Base-by-base conservation (phyloP, 192 early-diverging fungal genomes). In the Oehlia diaphana region DNA sequence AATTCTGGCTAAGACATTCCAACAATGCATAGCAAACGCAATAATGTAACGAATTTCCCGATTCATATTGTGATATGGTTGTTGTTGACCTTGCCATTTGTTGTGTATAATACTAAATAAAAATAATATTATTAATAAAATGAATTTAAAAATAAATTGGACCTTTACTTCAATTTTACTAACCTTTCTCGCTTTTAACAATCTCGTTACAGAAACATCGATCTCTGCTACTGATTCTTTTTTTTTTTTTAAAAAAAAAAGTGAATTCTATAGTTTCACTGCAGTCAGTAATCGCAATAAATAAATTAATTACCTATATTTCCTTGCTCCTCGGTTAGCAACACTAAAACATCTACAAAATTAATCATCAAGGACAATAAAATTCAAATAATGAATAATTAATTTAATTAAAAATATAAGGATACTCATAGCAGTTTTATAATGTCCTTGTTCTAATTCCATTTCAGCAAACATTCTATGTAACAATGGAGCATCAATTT, bases 391-490 rank as follows among this genome's bases (percentile, higher is more conserved):
- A 47, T 47, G 44, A 47, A 47, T 47, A 47, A 47, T 21, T 70
- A 39, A 42, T 37, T 13, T 42, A 42, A 69, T 2, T 13, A 5
- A 70, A 42, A 19, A n/a, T 2, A 70, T 26, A 73, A 90, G 69
- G 31, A 89, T 85, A 28, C 80, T 86, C 33, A 89, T 53, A 2
- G 89, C 89, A 42, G 79, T 84, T 9, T 81, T 76, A 64, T 76
- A 76, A 26, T 80, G 82, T 16, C 82, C 86, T 72, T 87, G 79
- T 67, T 86, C 87, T 64, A 88, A 78, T 49, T 91, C 89, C n/a
- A 91, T 70, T 42, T 89, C 84, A 9, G 89, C 81, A 79, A 84
- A 89, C 64, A 81, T 83, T 21, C 83, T 77, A 80, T 87, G 82
- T 6, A 91, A 68, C 14, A 88, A 69, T 19, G 89, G 86, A 9